Conservation (phyloP, 2,329 filamentous ascomycete species). For the Colletotrichum ledebouriae region DNA sequence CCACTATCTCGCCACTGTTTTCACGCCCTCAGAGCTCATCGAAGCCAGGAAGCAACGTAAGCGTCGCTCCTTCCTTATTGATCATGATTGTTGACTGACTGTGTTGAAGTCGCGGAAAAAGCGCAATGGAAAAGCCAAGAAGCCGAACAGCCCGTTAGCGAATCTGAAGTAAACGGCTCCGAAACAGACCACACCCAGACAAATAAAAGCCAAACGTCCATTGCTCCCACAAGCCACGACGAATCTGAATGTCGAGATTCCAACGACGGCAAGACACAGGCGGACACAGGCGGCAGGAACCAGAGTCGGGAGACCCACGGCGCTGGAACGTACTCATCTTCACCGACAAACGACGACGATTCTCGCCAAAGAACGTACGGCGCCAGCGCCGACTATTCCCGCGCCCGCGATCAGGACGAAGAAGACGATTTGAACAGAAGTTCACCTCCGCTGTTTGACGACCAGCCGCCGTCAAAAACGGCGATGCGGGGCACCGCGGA, state of each 20-base stretch:
- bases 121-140: neutral
- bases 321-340: neutral
- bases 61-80: neutral
- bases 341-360: neutral
- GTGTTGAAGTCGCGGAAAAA: neutral
- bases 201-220: neutral
- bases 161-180: neutral
- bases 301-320: neutral
- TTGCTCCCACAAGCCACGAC: neutral
- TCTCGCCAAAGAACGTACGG: neutral
- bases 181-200: neutral
- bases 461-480: neutral
- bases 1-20: neutral
- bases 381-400: neutral
- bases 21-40: neutral
- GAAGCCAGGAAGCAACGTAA: neutral
- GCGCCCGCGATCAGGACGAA: neutral
- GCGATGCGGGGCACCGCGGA: neutral
- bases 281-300: neutral
- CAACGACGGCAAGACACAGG: neutral
- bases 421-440: neutral
- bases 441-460: neutral
- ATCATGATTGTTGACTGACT: neutral
- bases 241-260: neutral
- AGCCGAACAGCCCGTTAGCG: neutral